These are phyloP conservation scores for Gamarada debralockiae DNA, from an alignment of 495 filamentous ascomycete species.

Conservation along the genomic window DNA sequence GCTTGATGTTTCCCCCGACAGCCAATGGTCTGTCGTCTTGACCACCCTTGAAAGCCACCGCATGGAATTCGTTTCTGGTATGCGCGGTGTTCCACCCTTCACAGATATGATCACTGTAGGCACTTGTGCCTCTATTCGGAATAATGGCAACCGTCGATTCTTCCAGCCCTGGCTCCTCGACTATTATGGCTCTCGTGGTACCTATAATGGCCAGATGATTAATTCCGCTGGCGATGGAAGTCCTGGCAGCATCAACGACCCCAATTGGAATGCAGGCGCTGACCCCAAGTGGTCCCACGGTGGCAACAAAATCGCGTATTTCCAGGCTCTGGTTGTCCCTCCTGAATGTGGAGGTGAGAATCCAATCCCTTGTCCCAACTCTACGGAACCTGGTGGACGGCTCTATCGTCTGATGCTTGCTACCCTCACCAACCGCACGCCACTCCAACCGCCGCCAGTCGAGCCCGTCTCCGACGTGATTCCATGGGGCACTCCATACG, in stretches of 20 bases:
- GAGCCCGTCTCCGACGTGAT: conserved; percentile 12
- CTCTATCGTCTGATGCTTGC: conserved; percentile 17
- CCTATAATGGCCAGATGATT: conserved; percentile 24
- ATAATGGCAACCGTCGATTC: conserved; percentile 26
- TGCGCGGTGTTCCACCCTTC: conserved; percentile 28
- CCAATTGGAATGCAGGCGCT: conserved; percentile 26
- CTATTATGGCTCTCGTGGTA: conserved; percentile 23
- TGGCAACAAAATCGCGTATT: conserved; percentile 22
- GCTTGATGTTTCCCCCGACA: conserved; percentile 26
- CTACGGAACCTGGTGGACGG: conserved; percentile 15
- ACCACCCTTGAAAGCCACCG: conserved; percentile 21
- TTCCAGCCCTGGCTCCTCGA: conserved; percentile 27
- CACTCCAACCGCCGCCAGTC: not conserved
- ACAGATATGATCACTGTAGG: conserved; percentile 17
- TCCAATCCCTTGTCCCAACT: conserved; percentile 19
- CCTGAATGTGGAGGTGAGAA: conserved; percentile 20
- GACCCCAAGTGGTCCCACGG: conserved; percentile 27
- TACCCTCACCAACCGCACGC: conserved; percentile 21
- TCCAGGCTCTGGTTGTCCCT: conserved; percentile 12
- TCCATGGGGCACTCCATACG: conserved; percentile 22
- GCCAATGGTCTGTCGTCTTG: conserved; percentile 22
- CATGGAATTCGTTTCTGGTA: conserved; percentile 26
- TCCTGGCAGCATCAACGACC: conserved; percentile 27
- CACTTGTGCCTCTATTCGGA: conserved; percentile 19
- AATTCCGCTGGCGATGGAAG: conserved; percentile 23